Evolutionary conservation across 2,329 filamentous ascomycete species (phyloP), one percentile per base, ranked within the genome.

Genomic region (Thyridium curvatum): DNA sequence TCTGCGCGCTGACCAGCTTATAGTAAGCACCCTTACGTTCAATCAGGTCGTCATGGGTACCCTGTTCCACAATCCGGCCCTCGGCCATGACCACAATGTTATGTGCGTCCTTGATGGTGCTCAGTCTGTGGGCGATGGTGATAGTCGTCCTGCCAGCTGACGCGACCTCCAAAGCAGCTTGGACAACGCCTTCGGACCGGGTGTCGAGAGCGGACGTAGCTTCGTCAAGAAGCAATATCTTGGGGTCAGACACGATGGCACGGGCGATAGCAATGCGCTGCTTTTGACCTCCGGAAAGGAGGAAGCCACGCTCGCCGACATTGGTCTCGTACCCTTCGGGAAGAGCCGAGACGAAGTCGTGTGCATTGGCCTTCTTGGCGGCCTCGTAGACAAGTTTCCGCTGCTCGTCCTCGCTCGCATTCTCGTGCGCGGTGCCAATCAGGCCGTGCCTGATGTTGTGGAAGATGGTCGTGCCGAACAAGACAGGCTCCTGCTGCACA

Each of bases 261-360:
- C 89, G 76, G 8, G 91, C 89, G 60, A 97, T 96, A 12, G 91
- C 90, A 54, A 97, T 94, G 51, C 93, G 86, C 63, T 97, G 93
- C 61, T 96, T 95, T 63, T 98, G 93, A 29, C 93, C 93, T 58
- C 93, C 93, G 40, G 87, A 94, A 8, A 98, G 72, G 38, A 96
- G 66, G 57, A 95, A 94, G 9, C 93, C 93, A 46, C 90, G 83
- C 61, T 97, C 89, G 41, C 93, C 93, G n/a, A 97, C 91, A 48
- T 94, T 82, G 0, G 93, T 97, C 48, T 95, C 78, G 52, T 97
- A 97, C 2, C 86, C 85, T 49, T 97, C 85, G 0, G 93, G 89
- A 2, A 97, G 74, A 12, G 73, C 64, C 6, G 69, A 76, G 48
- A 98, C 83, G 56, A 98, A 98, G 47, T 94, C 89, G 56, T 97